Base-by-base conservation (phyloP, 441 rosid species). In the Bruguiera hainesii region DNA sequence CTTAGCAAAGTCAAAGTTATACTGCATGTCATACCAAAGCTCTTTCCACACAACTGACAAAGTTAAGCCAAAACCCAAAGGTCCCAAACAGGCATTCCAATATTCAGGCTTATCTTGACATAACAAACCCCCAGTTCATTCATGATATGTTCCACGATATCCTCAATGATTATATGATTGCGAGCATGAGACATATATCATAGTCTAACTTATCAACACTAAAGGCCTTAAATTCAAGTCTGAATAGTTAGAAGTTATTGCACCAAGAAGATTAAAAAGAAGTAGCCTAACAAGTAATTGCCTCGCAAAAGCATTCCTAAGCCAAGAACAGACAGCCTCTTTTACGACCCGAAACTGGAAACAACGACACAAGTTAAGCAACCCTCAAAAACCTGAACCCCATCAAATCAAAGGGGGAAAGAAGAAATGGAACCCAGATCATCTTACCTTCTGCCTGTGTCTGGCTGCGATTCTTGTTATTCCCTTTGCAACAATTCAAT, bases 381-480 rank as follows among this genome's bases (percentile, higher is more conserved):
- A 37, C 23, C 15, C 58, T 56, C 21, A 51, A 11, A 11, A 69
- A 33, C 31, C 4, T 61, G 58, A 35, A 56, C 66, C 61, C n/a
- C 30, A 63, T 29, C n/a, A 70, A 51, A 9, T 23, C 4, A 55
- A 55, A 55, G 28, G 56, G 8, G 26, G 4, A 48, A 61, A 42
- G 60, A 61, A 9, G 13, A 55, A 51, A 76, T 18, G 69, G 67
- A 7, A 21, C 50, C 65, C 16, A 5, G 60, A 74, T 66, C 28
- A 52, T 61, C 72, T 70, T 81, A 90, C 97, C 90, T 74, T 89
- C 75, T 67, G 81, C 70, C 60, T 81, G 83, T 42, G 51, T 64
- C 48, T 76, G 87, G 49, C 67, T 69, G 29, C 42, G 72, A 56
- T 30, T 33, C 55, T 1, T 59, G 48, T 71, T 63, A 35, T 71